Base-by-base conservation (phyloP, 345 rosid genomes). In the Eutrema japonicum region DNA sequence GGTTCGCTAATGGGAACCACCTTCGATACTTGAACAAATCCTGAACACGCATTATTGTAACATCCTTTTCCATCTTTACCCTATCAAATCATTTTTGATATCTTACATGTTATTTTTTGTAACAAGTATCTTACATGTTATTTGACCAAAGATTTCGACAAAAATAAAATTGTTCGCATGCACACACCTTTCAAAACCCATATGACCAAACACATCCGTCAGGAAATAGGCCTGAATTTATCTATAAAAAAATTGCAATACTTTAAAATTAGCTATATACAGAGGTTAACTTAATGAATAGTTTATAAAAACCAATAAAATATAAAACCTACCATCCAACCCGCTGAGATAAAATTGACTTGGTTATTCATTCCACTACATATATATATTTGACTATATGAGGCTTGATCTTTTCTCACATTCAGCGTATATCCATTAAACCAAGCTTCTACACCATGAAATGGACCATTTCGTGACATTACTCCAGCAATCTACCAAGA, bases 51-150 rank as follows among this genome's bases (percentile, higher is more conserved):
- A 0, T 45, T 64, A 54, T 73, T 73, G 30, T 33, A 73, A 36
- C 70, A 73, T 22, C 56, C 32, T 4, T 61, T 62, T 35, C 70
- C 56, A 53, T 64, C 12, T 43, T 72, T 64, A 64, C 64, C 76
- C 70, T 72, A 48, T 33, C n/a, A 50, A 36, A 33, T 18, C 12
- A 61, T 50, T 50, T 61, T 58, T 26, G 6, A 26, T 22, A 5
- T 22, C 13, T 11, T 7, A 56, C 37, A 45, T 45, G 2, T 53
- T 53, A 54, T 3, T 18, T 8, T 22, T 22, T 22, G 26, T 22
- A 22, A 22, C 26, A 22, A 22, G 26, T 22, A 22, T 22, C 26
- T 12, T 5, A 57, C 16, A 46, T 46, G 2, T 54, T 54, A 55
- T 3, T 22, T 8, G n/a, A n/a, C 40, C 3, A 13, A 32, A 2